These are phyloP conservation scores for Litsea cubeba DNA, from an alignment of 164 flowering plant species.

Conservation along the genomic window DNA sequence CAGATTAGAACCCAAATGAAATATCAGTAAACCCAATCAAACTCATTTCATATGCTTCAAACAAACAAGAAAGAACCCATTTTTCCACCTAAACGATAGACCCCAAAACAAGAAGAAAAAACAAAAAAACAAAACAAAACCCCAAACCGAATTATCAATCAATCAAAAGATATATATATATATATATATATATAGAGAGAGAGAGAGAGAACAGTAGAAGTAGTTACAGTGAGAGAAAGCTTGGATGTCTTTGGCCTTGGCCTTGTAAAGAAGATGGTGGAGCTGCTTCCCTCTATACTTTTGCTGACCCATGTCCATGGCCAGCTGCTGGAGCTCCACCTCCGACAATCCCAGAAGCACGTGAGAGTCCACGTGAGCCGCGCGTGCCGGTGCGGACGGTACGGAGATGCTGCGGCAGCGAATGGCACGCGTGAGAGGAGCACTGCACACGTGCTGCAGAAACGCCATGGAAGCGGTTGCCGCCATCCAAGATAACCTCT, in stretches of 20 bases:
- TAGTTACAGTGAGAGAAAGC: slow-evolving; percentile 73
- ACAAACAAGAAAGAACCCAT: no score
- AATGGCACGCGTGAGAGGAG: slow-evolving; percentile 49
- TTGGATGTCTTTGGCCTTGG: slow-evolving; percentile 67
- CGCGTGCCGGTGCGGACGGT: slow-evolving; percentile 19
- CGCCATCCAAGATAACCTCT: no score
- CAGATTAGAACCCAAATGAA: no score
- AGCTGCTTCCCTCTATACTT: slow-evolving; percentile 87
- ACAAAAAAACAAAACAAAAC: no score
- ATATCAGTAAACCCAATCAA: no score
- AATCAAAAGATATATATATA: no score
- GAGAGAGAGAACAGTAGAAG: background rate
- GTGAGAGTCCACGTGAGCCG: slow-evolving; percentile 32
- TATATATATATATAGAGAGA: no score
- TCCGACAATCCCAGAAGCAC: slow-evolving; percentile 94
- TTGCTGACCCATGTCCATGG: slow-evolving; percentile 77
- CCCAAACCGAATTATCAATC: no score
- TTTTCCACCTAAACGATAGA: no score
- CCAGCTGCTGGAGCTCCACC: slow-evolving; percentile 76
- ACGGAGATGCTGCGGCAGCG: slow-evolving; percentile 28
- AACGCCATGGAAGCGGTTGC: slow-evolving; percentile 39
- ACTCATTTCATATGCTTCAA: no score
- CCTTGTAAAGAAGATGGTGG: slow-evolving; percentile 76
- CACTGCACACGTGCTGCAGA: slow-evolving; percentile 39
- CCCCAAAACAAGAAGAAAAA: no score